Evolutionary conservation across 2,329 filamentous ascomycete species (phyloP), one percentile per base, ranked within the genome.

Genomic region (Graphiopsis chlorocephala): DNA sequence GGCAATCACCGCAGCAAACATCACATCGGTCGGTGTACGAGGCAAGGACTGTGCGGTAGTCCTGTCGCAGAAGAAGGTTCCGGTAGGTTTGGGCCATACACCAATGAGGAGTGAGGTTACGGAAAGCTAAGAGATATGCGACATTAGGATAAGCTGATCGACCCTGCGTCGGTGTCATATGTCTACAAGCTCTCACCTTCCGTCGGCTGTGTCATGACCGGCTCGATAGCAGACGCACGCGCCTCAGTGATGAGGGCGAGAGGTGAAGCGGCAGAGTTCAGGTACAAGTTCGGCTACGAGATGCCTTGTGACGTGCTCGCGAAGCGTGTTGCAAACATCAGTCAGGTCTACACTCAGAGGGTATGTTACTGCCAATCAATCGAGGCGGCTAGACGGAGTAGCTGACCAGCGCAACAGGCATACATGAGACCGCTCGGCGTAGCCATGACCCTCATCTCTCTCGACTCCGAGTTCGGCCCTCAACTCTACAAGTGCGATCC

Each of bases 401-500:
- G 61, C 76, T 80, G 73, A 80, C 74, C 65, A 48, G 29, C 66
- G 45, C 63, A 57, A 63, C 73, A 91, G 89, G 95, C 95, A 73
- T 97, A 97, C 83, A 99, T 99, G 95, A 90, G 95, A 73, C 95
- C 95, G 38, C 90, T 98, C 73, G 95, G 95, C 73, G 93, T 99
- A 70, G 94, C 95, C 70, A 96, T 91, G 68, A 99, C 95, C 48
- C 84, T 99, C 78, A 93, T 98, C 80, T 94, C 95, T 50, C 85
- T 98, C 74, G 95, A 99, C 78, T 89, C 90, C 45, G 95, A 99
- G 80, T 88, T 88, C 69, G 95, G 95, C 33, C 93, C 95, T 62
- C 93, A 97, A 80, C 86, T 99, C 69, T 98, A 92, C 90, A 99
- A 98, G 84, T 97, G 93, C 78, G 95, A 99, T 77, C 95, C 95